A percentile compares a stretch with the other conserved stretches of the same genome.
These are phyloP conservation scores for Pichia sp. DNA, from an alignment of 1,139 yeast species.

Conservation along the genomic window DNA sequence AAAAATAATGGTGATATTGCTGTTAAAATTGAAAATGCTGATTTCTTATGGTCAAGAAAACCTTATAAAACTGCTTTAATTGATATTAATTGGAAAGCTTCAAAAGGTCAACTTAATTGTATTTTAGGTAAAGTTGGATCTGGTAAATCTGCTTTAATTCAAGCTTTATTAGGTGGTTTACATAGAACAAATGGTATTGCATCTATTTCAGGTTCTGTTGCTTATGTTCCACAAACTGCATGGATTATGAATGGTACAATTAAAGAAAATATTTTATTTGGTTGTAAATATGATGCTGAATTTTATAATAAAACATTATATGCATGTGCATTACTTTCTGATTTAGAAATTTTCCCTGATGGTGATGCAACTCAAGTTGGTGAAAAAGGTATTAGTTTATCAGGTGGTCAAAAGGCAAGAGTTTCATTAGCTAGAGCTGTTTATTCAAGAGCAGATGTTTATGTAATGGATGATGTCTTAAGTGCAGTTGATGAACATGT, in stretches of 20 bases:
- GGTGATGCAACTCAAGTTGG: slow-evolving; percentile 93
- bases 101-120: slow-evolving; percentile 78
- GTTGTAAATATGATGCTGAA: slow-evolving; percentile 73
- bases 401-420: slow-evolving; percentile 98
- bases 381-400: slow-evolving; percentile 91
- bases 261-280: slow-evolving; percentile 83
- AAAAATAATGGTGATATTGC: slow-evolving; percentile 58
- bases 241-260: slow-evolving; percentile 97
- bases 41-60: slow-evolving; percentile 82
- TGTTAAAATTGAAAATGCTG: slow-evolving; percentile 63
- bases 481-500: slow-evolving; percentile 96
- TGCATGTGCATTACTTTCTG: slow-evolving; percentile 86
- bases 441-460: slow-evolving; percentile 88
- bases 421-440: slow-evolving; percentile 91
- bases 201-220: slow-evolving; percentile 67
- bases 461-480: slow-evolving; percentile 84
- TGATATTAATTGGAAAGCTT: slow-evolving; percentile 60
- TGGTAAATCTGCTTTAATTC: slow-evolving; percentile 85
- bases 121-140: slow-evolving; percentile 90
- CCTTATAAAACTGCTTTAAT: slow-evolving; percentile 76
- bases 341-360: slow-evolving; percentile 70
- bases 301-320: slow-evolving; percentile 73
- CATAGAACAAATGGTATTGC: slow-evolving; percentile 75
- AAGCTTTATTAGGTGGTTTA: slow-evolving; percentile 79
- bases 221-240: slow-evolving; percentile 88